A percentile compares a stretch with the other conserved stretches of the same genome.
Conservation (phyloP, 768 basidiomycete species). For the Xanthoconium stramineum region DNA sequence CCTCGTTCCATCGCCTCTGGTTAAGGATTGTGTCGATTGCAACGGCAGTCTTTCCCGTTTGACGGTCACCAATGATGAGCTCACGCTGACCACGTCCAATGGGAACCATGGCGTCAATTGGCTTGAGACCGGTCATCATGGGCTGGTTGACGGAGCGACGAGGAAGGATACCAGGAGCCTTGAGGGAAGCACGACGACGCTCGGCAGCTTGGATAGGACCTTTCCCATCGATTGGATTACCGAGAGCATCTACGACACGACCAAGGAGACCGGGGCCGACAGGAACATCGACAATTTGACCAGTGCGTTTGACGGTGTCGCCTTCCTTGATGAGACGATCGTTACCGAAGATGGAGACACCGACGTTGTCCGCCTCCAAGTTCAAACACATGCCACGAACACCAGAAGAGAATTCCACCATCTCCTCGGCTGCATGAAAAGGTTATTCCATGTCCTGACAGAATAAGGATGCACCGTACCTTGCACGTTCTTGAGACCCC, state of each 20-base stretch:
- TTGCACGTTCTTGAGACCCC: slow-evolving; percentile 98
- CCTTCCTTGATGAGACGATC: slow-evolving; percentile 99
- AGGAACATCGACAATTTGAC: slow-evolving; percentile 99
- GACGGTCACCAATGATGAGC: slow-evolving; percentile 99
- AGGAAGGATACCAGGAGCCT: slow-evolving; percentile 98
- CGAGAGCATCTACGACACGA: slow-evolving; percentile 98
- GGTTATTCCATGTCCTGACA: slow-evolving; percentile 1
- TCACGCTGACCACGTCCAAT: slow-evolving; percentile 99
- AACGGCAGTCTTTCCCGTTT: slow-evolving; percentile 99
- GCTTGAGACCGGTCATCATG: slow-evolving; percentile 99
- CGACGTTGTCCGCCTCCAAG: slow-evolving; percentile 99
- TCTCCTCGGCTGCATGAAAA: slow-evolving; percentile 81
- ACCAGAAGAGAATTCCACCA: slow-evolving; percentile 99
- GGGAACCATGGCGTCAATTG: slow-evolving; percentile 99
- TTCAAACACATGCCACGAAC: slow-evolving; percentile 99
- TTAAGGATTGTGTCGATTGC: slow-evolving; percentile 99
- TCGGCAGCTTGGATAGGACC: slow-evolving; percentile 92
- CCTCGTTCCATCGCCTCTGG: slow-evolving; percentile 99
- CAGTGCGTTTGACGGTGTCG: slow-evolving; percentile 99
- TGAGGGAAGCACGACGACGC: slow-evolving; percentile 95
- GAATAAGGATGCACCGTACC: slow-evolving; percentile 44
- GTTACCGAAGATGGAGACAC: slow-evolving; percentile 99
- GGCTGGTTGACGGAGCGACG: slow-evolving; percentile 99
- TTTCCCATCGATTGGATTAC: slow-evolving; percentile 99
- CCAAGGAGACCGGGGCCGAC: slow-evolving; percentile 97